Conservation (phyloP, 139 green algal species). For the Tetraselmis chui region DNA sequence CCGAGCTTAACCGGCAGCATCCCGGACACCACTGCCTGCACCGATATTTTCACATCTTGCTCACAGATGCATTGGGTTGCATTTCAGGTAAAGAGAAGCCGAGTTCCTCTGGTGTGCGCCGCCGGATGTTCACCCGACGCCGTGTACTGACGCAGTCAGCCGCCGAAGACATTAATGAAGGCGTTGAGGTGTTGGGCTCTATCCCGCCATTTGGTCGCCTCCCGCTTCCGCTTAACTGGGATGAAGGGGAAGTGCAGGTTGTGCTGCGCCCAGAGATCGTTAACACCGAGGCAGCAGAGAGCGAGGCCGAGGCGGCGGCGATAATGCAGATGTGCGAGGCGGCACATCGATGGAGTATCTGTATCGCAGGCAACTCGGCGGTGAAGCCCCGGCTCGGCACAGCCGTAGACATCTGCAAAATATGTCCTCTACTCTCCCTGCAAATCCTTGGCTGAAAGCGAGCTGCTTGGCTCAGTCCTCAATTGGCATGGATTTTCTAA, state of each 20-base stretch:
- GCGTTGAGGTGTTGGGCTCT: conserved; percentile 36
- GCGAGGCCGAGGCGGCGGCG: not conserved
- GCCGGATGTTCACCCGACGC: not conserved
- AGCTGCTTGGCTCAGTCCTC: too few species aligned
- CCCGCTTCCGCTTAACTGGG: conserved; percentile 60
- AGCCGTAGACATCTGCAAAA: too few species aligned
- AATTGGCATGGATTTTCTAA: too few species aligned
- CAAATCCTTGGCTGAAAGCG: too few species aligned
- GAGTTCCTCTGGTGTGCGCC: not conserved
- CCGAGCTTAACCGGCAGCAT: too few species aligned
- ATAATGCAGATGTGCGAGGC: not conserved
- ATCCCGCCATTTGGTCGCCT: conserved; percentile 45
- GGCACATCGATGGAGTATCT: not conserved
- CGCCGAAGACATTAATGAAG: not conserved
- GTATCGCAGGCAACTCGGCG: not conserved
- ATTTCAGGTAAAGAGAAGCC: too few species aligned
- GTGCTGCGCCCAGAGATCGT: not conserved
- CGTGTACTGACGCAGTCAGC: not conserved
- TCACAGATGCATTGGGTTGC: too few species aligned
- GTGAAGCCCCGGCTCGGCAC: too few species aligned
- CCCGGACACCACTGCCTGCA: too few species aligned
- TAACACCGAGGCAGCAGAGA: not conserved
- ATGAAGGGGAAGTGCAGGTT: not conserved
- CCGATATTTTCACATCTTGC: too few species aligned
- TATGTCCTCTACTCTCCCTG: too few species aligned